Conservation (phyloP, 345 rosid genomes). For the Bretschneidera sinensis region DNA sequence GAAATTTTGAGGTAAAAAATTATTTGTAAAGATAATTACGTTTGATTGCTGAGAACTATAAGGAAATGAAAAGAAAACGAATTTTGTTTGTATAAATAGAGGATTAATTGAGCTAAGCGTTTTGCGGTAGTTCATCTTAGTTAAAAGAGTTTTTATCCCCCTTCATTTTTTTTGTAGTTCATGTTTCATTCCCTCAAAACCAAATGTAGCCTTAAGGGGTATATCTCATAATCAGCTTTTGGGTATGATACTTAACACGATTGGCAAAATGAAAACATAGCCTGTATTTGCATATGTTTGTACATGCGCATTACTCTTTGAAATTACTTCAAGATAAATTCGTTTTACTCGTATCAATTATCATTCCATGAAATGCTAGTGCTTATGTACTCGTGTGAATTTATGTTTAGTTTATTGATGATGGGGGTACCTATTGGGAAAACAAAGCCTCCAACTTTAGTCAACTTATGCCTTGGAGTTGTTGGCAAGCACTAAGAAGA, state of each 20-base stretch:
- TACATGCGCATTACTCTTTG: background rate
- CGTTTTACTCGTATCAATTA: background rate
- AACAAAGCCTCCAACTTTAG: constrained; percentile 53
- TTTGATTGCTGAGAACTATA: no score
- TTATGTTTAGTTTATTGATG: constrained; percentile 5
- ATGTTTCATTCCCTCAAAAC: no score
- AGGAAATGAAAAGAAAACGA: no score
- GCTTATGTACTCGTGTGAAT: constrained; percentile 13
- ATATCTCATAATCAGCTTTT: no score
- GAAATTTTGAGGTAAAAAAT: no score
- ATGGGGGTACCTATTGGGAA: constrained; percentile 35
- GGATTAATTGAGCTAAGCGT: no score
- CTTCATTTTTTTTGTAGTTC: background rate
- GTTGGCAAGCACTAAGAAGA: constrained; percentile 82
- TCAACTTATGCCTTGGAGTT: constrained; percentile 74
- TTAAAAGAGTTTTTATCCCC: background rate
- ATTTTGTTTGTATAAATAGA: no score
- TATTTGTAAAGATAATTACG: no score
- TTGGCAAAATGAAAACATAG: background rate
- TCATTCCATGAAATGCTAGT: background rate
- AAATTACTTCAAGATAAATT: background rate
- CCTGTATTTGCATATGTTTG: background rate
- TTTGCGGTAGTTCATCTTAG: background rate
- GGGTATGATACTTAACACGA: background rate
- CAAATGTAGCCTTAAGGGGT: no score